These are phyloP conservation scores for Penicillium sp. DNA, from an alignment of 2,329 filamentous ascomycete species.

Conservation along the genomic window DNA sequence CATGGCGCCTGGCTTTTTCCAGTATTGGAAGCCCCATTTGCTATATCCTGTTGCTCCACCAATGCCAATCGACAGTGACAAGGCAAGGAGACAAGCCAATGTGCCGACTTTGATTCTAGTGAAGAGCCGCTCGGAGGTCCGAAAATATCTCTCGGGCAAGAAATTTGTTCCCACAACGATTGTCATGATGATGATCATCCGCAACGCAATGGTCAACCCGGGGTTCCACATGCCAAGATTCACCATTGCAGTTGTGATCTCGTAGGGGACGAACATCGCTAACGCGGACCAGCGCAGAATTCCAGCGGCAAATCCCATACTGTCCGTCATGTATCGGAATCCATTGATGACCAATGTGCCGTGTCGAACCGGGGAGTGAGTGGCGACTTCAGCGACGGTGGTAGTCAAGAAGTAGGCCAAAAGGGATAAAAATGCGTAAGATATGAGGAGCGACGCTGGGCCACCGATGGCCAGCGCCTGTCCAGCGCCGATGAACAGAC, in stretches of 20 bases:
- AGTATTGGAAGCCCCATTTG: conserved; percentile 54
- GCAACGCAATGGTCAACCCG: conserved; percentile 40
- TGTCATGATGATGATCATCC: conserved; percentile 57
- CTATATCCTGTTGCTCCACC: conserved; percentile 53
- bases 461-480: conserved; percentile 55
- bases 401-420: conserved; percentile 53
- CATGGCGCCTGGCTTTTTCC: conserved; percentile 51
- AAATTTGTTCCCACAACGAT: conserved; percentile 57
- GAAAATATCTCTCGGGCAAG: conserved; percentile 52
- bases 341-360: conserved; percentile 45
- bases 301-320: conserved; percentile 42
- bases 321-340: conserved; percentile 43
- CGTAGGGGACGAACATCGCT: conserved; percentile 53
- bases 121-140: conserved; percentile 53
- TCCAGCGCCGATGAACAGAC: conserved; percentile 58
- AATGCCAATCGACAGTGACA: conserved; percentile 55
- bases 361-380: conserved; percentile 40
- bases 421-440: conserved; percentile 52
- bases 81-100: conserved; percentile 50
- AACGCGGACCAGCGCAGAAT: conserved; percentile 51
- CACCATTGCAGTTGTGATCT: conserved; percentile 67
- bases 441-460: conserved; percentile 55
- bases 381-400: conserved; percentile 42
- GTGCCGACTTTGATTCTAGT: conserved; percentile 53
- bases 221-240: conserved; percentile 63